Percentiles rank a stretch among this genome's conserved stretches.
Evolutionary conservation across 139 green algal species (phyloP).

Genomic region (Picochlorum sp.): DNA sequence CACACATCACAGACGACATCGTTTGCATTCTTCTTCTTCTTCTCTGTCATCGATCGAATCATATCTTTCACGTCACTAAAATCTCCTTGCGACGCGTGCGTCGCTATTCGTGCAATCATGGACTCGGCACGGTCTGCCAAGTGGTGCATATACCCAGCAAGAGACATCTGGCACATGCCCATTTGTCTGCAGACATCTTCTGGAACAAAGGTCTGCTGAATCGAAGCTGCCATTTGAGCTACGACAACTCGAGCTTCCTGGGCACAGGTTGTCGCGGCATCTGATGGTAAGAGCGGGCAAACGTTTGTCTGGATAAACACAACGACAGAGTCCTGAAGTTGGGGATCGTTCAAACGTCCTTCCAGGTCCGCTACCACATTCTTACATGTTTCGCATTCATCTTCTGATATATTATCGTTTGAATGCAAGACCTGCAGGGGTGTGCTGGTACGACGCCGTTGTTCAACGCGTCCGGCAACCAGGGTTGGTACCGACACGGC

Average conservation of each 20-base stretch:
- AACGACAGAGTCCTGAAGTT: conserved; percentile 2
- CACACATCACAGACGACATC: background rate
- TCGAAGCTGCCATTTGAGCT: background rate
- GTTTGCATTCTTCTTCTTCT: background rate
- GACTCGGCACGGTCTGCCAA: background rate
- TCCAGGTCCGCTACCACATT: conserved; percentile 8
- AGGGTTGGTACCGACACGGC: too few relatives aligned
- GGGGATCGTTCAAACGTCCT: background rate
- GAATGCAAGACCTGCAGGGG: too few relatives aligned
- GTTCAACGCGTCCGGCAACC: too few relatives aligned
- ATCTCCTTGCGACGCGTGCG: background rate
- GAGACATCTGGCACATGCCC: conserved; percentile 10
- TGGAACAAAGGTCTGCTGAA: conserved; percentile 3
- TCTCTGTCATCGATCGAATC: background rate
- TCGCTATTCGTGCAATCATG: background rate
- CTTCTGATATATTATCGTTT: too few relatives aligned
- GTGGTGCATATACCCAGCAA: too few relatives aligned
- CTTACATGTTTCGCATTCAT: conserved; percentile 13
- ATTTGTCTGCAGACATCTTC: conserved; percentile 11
- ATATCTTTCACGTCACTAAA: background rate
- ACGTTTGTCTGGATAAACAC: conserved; percentile 2
- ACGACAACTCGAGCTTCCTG: conserved; percentile 23
- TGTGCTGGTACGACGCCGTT: too few relatives aligned
- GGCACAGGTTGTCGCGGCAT: background rate
- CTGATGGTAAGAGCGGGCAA: background rate